Conservation (phyloP, 345 rosid species). For the Lepidium aucheri region DNA sequence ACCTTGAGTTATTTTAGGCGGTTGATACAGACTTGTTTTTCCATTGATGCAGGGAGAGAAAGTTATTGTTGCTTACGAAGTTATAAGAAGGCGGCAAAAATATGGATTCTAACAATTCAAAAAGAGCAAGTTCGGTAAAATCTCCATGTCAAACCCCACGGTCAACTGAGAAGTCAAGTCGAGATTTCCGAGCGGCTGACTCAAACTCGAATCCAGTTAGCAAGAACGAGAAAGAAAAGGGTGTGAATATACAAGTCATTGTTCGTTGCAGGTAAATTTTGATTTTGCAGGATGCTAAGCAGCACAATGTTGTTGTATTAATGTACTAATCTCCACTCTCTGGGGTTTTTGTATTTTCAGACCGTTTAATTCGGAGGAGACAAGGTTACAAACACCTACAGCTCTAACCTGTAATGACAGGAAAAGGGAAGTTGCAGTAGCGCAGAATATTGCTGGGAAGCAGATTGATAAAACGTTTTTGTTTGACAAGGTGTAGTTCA, state of each 20-base stretch:
- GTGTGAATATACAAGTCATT: constrained; percentile 93
- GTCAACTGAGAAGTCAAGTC: constrained; percentile 63
- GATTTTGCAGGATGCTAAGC: neutral
- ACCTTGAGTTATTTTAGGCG: neutral
- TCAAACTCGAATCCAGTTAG: constrained; percentile 38
- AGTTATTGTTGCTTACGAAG: neutral
- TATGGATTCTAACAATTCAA: constrained; percentile 58
- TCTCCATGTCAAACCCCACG: constrained; percentile 95
- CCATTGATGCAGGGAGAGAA: constrained; percentile 3
- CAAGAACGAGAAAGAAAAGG: constrained; percentile 84
- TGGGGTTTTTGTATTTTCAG: constrained; percentile 25
- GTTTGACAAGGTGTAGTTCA: constrained; percentile 77
- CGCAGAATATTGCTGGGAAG: constrained; percentile 88
- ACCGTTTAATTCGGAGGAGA: constrained; percentile 85
- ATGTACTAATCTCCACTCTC: neutral
- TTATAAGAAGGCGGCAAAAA: neutral
- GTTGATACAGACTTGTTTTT: neutral
- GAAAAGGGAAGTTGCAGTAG: constrained; percentile 75
- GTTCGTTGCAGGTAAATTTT: constrained; percentile 84
- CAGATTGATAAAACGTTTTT: constrained; percentile 92
- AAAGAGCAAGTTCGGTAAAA: constrained; percentile 52
- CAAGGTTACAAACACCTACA: constrained; percentile 62
- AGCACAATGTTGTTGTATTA: neutral
- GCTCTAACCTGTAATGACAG: constrained; percentile 81
- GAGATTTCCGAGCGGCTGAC: constrained; percentile 81